Base-by-base conservation (phyloP, 2,329 filamentous ascomycete genomes). In the Incumbomyces delicatus region DNA sequence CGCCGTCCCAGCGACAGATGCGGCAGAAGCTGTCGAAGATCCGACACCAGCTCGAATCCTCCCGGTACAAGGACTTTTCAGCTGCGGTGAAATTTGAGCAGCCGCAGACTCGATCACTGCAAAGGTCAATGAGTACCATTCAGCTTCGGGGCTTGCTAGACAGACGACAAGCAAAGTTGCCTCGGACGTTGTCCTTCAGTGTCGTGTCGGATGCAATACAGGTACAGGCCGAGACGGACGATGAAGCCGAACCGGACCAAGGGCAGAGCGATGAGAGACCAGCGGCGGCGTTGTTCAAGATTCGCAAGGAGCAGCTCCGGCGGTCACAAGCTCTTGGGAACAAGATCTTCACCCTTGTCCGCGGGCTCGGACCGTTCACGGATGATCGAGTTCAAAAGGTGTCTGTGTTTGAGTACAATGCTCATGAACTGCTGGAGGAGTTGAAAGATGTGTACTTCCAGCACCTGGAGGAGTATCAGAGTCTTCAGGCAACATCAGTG, bases 401-500 rank as follows among this genome's bases (percentile, higher is more conserved):
- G 12, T 66, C 71, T 29, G 54, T 77, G 79, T 70, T 94, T 6
- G 80, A 88, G 48, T 68, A 74, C 11, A 69, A 74, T 35, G 80
- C 82, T 43, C 74, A 75, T 27, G 68, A 71, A 14, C 81, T 87
- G 52, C 75, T 80, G 45, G 73, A 82, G 14, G 76, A 81, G 30
- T 67, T 92, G 2, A 77, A 85, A 44, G 65, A 68, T 0, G 66
- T 87, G 2, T 88, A 89, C 61, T 73, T 81, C 33, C 78, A 84
- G 44, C 76, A 83, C 16, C 71, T 79, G n/a, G 80, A 87, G 36
- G 76, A 78, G 13, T 87, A 85, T 55, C 77, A 84, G 53, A 73
- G 73, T 13, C 72, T 88, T 13, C 78, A 81, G 51, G 75, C 83
- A 47, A 74, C 75, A 48, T 81, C 82, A 1, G 77, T 82, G 30